These are phyloP conservation scores for Gyromitra esculenta DNA, from an alignment of 2,329 filamentous ascomycete genomes.

Conservation along the genomic window DNA sequence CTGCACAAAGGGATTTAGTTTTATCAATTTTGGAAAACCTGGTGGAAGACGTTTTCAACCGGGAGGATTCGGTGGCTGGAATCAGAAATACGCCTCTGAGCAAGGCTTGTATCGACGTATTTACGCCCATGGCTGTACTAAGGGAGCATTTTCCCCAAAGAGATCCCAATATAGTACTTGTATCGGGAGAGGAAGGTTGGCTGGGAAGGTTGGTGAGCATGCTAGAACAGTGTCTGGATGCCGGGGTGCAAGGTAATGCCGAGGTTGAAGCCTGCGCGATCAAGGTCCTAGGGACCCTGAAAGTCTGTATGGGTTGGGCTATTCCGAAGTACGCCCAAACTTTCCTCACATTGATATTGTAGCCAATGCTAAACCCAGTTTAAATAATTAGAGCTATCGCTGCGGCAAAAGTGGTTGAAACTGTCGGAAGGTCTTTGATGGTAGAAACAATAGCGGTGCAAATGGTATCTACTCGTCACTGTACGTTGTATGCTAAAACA, in stretches of 20 bases:
- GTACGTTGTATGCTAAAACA: background rate
- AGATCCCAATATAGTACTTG: slow-evolving; percentile 73
- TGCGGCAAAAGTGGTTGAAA: slow-evolving; percentile 74
- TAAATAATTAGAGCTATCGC: slow-evolving; percentile 68
- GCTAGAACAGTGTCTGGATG: slow-evolving; percentile 75
- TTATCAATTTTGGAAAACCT: slow-evolving; percentile 88
- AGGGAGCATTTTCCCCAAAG: slow-evolving; percentile 79
- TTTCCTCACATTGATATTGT: background rate
- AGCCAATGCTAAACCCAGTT: slow-evolving; percentile 24
- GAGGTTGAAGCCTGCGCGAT: slow-evolving; percentile 76
- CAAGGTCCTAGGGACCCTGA: slow-evolving; percentile 79
- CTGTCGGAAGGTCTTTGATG: slow-evolving; percentile 76
- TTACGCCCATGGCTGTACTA: slow-evolving; percentile 80
- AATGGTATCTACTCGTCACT: slow-evolving; percentile 67
- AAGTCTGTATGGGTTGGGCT: slow-evolving; percentile 85
- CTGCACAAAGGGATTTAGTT: slow-evolving; percentile 83
- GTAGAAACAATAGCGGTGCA: slow-evolving; percentile 76
- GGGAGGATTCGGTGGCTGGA: slow-evolving; percentile 86
- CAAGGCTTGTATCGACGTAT: slow-evolving; percentile 90
- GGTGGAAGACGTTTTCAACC: slow-evolving; percentile 91
- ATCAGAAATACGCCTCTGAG: slow-evolving; percentile 85
- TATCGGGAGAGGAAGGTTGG: slow-evolving; percentile 87
- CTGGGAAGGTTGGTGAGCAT: slow-evolving; percentile 78
- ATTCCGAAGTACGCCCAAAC: slow-evolving; percentile 69
- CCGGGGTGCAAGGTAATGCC: slow-evolving; percentile 71